phyloP scores from a whole-genome alignment of 306 rosid genomes.

The Luffa acutangula region DNA sequence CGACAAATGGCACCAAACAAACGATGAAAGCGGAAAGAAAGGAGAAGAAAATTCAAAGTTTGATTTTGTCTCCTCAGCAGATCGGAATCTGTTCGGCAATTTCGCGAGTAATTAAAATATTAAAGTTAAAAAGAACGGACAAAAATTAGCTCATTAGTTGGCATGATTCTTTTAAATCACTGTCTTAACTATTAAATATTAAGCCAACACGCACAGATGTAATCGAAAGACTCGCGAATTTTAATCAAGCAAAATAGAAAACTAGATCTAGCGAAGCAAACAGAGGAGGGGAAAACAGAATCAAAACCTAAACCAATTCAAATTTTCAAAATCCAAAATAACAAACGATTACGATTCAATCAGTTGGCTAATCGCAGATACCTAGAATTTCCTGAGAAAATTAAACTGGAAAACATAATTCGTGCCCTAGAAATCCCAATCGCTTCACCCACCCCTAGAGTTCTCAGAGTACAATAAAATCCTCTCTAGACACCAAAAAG shows the following conservation, averaged over 20 bases:
- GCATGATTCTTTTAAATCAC: background rate
- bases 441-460: background rate
- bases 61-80: slow-evolving; percentile 1
- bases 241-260: background rate
- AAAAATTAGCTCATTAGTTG: background rate
- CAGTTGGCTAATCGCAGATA: background rate
- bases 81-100: slow-evolving; percentile 9
- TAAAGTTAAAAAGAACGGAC: background rate
- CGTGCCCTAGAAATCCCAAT: background rate
- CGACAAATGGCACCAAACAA: slow-evolving; percentile 9
- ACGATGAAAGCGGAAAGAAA: slow-evolving; percentile 1
- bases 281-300: background rate
- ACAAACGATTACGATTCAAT: background rate
- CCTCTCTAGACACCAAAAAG: background rate
- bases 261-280: background rate
- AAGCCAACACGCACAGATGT: background rate
- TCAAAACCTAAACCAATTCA: background rate
- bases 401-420: background rate
- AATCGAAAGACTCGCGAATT: background rate
- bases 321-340: background rate
- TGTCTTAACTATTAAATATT: background rate
- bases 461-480: background rate
- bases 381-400: background rate
- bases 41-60: slow-evolving; percentile 12
- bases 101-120: background rate